These are phyloP conservation scores for Murraya koenigii DNA, from an alignment of 345 rosid species.

Conservation along the genomic window DNA sequence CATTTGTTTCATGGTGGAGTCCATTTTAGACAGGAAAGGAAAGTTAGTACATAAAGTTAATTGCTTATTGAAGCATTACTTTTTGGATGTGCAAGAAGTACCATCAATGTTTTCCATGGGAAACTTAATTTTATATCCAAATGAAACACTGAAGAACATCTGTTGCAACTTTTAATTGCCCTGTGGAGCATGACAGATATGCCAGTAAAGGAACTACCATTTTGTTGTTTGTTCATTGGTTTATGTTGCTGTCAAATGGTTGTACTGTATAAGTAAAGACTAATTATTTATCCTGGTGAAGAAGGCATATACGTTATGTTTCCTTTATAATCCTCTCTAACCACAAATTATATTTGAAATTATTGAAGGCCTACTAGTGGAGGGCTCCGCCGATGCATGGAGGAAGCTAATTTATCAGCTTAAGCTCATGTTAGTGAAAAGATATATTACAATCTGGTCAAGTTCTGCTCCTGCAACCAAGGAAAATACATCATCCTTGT, in stretches of 20 bases:
- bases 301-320: neutral
- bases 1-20: neutral
- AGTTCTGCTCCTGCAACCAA: neutral
- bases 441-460: neutral
- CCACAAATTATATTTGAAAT: neutral
- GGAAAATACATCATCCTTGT: neutral
- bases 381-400: conserved; percentile 14
- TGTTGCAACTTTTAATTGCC: neutral
- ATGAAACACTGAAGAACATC: neutral
- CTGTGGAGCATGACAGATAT: neutral
- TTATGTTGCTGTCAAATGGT: neutral
- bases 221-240: neutral
- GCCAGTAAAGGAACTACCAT: neutral
- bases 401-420: conserved; percentile 17
- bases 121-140: neutral
- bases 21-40: neutral
- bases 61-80: neutral
- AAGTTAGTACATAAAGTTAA: neutral
- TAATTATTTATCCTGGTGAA: too few species aligned
- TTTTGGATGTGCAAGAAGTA: neutral
- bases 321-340: neutral
- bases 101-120: neutral
- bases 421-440: conserved; percentile 2
- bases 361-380: conserved; percentile 36
- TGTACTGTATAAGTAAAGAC: neutral